Evolutionary conservation across 108 stramenopile species (phyloP), one percentile per base, ranked within the genome.

Genomic region (Fragilaria crotonensis): DNA sequence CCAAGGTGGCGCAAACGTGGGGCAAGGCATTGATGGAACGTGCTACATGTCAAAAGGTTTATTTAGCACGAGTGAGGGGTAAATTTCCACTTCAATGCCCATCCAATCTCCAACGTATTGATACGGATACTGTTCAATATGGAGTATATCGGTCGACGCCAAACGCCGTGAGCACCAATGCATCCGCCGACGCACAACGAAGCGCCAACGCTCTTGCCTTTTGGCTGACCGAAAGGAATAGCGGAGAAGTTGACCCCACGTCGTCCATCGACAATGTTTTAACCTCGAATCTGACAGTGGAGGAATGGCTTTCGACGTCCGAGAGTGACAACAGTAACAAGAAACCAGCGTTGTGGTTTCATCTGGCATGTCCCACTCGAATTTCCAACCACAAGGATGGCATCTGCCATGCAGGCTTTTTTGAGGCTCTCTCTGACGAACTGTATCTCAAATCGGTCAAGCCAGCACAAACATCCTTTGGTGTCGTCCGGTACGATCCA

Each of bases 401-500:
- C 25, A 59, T 87, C 31, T 91, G 89, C 52, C 78, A 87, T 67
- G 80, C 81, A 29, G 84, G 89, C 1, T 46, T 69, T 17, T 90
- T 86, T 65, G 66, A 71, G 3, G 59, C 67, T 44, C 48, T 82
- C 29, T 64, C 69, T 44, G 69, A 81, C 48, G 67, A 68, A 33
- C 48, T 70, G 44, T 79, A 85, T 45, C 45, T 36, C 3, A 68
- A 71, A 31, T 75, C 79, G 0, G 84, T 81, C 44, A 91, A 91
- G 66, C 78, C 90, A 27, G 85, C 86, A 18, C 75, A 83, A 57
- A 84, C 90, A 25, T 68, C 84, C 1, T 87, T 91, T 63, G 80
- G 77, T 17, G 75, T 87, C 22, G 48, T 91, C 1, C 46, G 61
- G 21, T 87, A 85, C 50, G 86, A 91, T 64, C 55, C 60, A 17